These are phyloP conservation scores for Cetraspora pellucida DNA, from an alignment of 192 early-diverging fungal species.

Conservation along the genomic window DNA sequence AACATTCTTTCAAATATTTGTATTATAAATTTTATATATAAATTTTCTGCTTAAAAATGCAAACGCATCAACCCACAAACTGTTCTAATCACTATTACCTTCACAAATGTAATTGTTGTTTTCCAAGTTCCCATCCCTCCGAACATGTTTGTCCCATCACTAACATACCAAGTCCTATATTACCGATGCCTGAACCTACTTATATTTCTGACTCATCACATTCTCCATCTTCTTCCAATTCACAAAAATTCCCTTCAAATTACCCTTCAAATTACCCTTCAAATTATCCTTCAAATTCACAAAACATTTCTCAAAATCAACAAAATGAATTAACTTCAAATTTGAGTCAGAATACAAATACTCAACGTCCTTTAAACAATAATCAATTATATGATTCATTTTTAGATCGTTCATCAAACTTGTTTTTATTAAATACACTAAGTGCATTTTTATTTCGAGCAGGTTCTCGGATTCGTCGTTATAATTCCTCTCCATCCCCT, in stretches of 20 bases:
- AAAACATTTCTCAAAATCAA: not conserved
- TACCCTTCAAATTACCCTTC: not conserved
- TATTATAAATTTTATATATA: too few relatives aligned
- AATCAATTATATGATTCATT: too few relatives aligned
- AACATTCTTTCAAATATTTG: too few relatives aligned
- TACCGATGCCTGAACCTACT: not conserved
- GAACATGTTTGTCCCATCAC: not conserved
- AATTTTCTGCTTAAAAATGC: not conserved
- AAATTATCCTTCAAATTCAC: not conserved
- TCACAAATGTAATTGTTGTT: slow-evolving; percentile 1
- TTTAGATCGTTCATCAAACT: too few relatives aligned
- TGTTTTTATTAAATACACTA: too few relatives aligned
- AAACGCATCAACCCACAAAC: not conserved
- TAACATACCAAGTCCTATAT: not conserved
- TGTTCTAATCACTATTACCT: not conserved
- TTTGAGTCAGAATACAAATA: too few relatives aligned
- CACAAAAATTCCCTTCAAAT: not conserved
- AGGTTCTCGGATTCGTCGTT: not conserved
- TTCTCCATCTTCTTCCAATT: not conserved
- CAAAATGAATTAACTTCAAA: too few relatives aligned
- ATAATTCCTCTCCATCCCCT: not conserved
- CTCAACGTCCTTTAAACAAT: too few relatives aligned
- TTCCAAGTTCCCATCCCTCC: not conserved
- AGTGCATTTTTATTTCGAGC: not conserved
- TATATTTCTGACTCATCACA: not conserved